Evolutionary conservation across 2,329 filamentous ascomycete species (phyloP).

Genomic region (Periconia sp.): DNA sequence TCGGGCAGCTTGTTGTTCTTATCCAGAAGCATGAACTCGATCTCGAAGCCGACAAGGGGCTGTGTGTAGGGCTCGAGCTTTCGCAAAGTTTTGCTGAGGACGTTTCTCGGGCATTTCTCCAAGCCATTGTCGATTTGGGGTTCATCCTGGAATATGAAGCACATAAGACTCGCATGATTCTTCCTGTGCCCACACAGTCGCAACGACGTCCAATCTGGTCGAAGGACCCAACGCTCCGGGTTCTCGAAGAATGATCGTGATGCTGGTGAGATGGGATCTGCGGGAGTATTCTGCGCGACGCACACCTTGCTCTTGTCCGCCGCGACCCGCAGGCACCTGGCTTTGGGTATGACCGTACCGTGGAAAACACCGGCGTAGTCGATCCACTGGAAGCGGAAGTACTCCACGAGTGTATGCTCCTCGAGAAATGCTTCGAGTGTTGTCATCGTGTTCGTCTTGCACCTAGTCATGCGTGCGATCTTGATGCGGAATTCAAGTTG

Average conservation of each 20-base stretch:
- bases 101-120: too few species aligned
- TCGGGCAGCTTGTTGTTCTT: background rate
- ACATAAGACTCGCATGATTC: background rate
- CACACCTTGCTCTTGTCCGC: too few species aligned
- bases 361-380: conserved; percentile 1
- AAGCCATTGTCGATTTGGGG: too few species aligned
- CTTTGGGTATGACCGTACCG: background rate
- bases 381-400: background rate
- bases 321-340: too few species aligned
- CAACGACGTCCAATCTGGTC: background rate
- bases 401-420: background rate
- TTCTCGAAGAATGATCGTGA: background rate
- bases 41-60: background rate
- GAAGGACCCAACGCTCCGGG: background rate
- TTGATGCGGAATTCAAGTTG: too few species aligned
- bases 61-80: background rate
- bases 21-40: background rate
- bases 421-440: background rate
- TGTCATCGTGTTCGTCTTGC: too few species aligned
- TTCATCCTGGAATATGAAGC: too few species aligned
- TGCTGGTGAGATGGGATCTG: background rate
- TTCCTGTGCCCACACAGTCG: background rate
- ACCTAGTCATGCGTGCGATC: too few species aligned
- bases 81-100: background rate
- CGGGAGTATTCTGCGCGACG: background rate